Evolutionary conservation across 2,329 filamentous ascomycete species (phyloP), one percentile per base, ranked within the genome.

Genomic region (Daldinia eschscholtzii): DNA sequence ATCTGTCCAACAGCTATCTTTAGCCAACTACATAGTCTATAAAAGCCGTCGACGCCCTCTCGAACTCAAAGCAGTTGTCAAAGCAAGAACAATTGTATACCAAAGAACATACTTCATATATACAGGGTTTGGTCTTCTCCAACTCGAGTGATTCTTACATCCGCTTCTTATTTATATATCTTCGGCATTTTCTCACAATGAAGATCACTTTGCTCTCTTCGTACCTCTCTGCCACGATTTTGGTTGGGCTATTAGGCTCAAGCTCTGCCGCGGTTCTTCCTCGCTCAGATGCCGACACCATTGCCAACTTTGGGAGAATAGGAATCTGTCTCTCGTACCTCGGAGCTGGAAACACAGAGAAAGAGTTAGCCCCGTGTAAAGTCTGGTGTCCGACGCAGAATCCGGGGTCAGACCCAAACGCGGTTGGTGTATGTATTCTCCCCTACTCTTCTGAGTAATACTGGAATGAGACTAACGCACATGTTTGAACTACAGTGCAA

Each of bases 251-350:
- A 4, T 18, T 46, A 18, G 35, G 35, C 53, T n/a, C 33, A 6
- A 56, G 18, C 23, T 53, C 41, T 9, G 69, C 66, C 4, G 60
- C 48, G 4, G 60, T 71, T 13, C 15, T 71, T 2, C 66, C 69
- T 28, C 69, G 69, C 9, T 46, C 55, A 9, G 69, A 71, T 30
- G 69, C 60, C 42, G 44, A 57, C 12, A 71, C 65, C 39, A 72
- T 70, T 10, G 65, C 70, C 63, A 65, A 66, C 57, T 72, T 71
- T 23, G 64, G 60, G 6, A 58, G 66, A 20, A 66, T 67, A 63
- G 70, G 70, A 12, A 67, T 67, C 57, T 72, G 70, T 52, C 57
- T 70, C 28, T 69, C 70, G 13, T 72, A 72, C 59, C 52, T 71
- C 42, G 55, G 48, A 10, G 41, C 50, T 6, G 69, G 69, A 6